Evolutionary conservation across 148 eudicot species (phyloP).

Genomic region (Silene uniflora): DNA sequence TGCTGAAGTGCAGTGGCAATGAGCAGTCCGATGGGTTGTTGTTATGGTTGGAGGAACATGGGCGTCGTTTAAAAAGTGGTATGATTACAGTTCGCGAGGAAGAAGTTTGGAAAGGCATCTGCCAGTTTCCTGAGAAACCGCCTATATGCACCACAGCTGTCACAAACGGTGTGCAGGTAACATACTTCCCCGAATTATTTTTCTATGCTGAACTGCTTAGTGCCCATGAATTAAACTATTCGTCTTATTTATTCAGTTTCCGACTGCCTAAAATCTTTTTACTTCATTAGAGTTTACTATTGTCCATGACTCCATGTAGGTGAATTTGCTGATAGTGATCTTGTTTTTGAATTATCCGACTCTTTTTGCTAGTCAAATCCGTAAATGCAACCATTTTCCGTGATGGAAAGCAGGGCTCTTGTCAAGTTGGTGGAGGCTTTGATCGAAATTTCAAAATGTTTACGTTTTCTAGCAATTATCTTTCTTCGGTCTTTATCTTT

Average conservation of each 20-base stretch:
- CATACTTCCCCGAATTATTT: background rate
- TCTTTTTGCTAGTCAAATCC: background rate
- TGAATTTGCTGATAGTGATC: no score
- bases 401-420: background rate
- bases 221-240: background rate
- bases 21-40: slow-evolving; percentile 64
- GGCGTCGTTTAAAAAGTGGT: slow-evolving; percentile 63
- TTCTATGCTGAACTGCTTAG: background rate
- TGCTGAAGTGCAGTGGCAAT: slow-evolving; percentile 37
- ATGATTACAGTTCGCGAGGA: slow-evolving; percentile 52
- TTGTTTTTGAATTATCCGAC: no score
- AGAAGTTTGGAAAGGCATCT: slow-evolving; percentile 44
- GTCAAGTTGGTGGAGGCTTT: background rate
- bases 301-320: no score
- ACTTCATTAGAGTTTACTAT: no score
- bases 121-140: slow-evolving; percentile 62
- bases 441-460: background rate
- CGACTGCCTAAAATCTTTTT: no score
- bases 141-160: slow-evolving; percentile 67
- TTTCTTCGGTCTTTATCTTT: background rate
- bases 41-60: slow-evolving; percentile 95
- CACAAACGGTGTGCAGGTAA: slow-evolving; percentile 91
- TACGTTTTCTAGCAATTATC: background rate
- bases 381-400: background rate
- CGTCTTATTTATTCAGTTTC: no score